Evolutionary conservation across 106 monocot genomes (phyloP), one percentile per base, ranked within the genome.

Genomic region (Amphibolis antarctica): DNA sequence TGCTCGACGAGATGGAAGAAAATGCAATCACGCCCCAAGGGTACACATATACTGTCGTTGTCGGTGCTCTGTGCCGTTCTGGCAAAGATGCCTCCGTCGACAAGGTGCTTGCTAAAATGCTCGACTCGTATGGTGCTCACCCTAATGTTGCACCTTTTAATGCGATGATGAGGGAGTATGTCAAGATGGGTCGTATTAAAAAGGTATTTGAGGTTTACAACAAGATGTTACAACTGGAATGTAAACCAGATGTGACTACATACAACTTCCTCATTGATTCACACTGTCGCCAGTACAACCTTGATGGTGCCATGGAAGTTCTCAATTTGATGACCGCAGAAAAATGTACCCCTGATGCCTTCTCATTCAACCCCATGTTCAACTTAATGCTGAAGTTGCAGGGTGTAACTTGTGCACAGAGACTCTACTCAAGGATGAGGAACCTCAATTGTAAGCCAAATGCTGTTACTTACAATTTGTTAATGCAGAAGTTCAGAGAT

Each of bases 91-190:
- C 13, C 25, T 25, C 27, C 12, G 0, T 86, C 29, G 83, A 89
- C 20, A 66, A 89, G 73, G 71, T 89, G 14, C 69, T 94, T 3
- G 75, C 83, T 66, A 80, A 94, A 74, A 89, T 94, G 93, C 67
- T 86, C 19, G 77, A 76, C 52, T 67, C 73, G 0, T 81, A 77
- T 19, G 80, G 79, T 50, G 55, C 25, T 56, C 20, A 68, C 0
- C 93, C 93, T 9, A 94, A 88, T 56, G 73, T 88, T 4, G 93
- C 89, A 27, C 89, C 88, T 0, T 94, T 89, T 71, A 94, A 94
- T 59, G 56, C 74, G 46, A 61, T 94, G 62, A 83, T 94, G 75
- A 74, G 86, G 23, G 81, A 75, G 0, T 89, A 94, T 56, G 80
- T 89, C 54, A 89, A 83, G 66, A 76, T 86, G 3, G 83, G 83